Conservation (phyloP, 2,329 filamentous ascomycete genomes). For the Phialophora chinensis region DNA sequence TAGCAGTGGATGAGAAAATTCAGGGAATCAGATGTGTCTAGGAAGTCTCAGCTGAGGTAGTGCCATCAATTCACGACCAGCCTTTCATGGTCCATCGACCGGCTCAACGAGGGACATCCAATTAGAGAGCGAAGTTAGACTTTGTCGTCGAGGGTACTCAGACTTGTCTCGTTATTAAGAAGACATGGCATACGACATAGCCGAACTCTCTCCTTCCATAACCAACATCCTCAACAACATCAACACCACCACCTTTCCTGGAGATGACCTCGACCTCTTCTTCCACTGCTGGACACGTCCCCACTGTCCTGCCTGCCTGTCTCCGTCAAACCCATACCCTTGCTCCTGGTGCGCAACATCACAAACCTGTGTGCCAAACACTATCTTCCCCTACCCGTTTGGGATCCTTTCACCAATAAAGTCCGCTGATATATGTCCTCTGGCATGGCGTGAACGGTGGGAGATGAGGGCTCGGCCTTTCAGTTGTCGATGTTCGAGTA, state of each 20-base stretch:
- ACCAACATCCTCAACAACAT: conserved; percentile 5
- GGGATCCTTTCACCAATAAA: conserved; percentile 49
- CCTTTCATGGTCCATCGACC: neutral
- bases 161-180: neutral
- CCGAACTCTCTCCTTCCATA: neutral
- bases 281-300: conserved; percentile 36
- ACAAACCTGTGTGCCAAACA: conserved; percentile 50
- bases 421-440: conserved; percentile 47
- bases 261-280: conserved; percentile 35
- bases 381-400: conserved; percentile 40
- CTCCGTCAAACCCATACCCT: conserved; percentile 32
- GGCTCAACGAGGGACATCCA: neutral
- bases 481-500: conserved; percentile 50
- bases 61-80: neutral
- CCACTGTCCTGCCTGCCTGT: conserved; percentile 31
- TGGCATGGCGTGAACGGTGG: conserved; percentile 50
- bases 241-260: conserved; percentile 15
- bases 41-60: neutral
- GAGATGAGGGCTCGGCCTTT: conserved; percentile 49
- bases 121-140: neutral
- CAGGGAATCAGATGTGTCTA: neutral
- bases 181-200: conserved; percentile 8
- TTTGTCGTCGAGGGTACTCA: neutral
- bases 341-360: conserved; percentile 43
- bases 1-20: neutral